These are phyloP conservation scores for Tolypocladium inflatum DNA, from an alignment of 2,329 filamentous ascomycete genomes.

Conservation along the genomic window DNA sequence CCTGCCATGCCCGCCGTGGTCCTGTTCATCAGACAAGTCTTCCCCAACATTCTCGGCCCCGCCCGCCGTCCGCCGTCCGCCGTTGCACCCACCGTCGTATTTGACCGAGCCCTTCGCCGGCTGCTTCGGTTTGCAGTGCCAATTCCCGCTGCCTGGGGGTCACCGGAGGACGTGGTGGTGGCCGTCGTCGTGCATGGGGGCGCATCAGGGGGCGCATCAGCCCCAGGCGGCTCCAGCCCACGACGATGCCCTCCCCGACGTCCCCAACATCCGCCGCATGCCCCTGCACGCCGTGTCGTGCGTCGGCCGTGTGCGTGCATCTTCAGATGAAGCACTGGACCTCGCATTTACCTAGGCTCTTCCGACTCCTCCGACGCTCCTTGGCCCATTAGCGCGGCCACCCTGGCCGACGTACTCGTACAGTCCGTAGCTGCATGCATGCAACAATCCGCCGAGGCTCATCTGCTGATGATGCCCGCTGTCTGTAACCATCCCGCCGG, in stretches of 20 bases:
- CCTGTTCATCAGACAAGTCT: not conserved
- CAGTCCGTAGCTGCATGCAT: not conserved
- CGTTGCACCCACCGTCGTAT: not conserved
- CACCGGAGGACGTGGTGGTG: not conserved
- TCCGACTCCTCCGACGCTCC: not conserved
- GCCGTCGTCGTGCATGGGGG: not conserved
- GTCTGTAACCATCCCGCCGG: not conserved
- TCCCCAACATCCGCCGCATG: not conserved
- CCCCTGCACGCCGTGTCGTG: not conserved
- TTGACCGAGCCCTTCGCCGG: not conserved
- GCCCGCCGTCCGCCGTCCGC: not conserved
- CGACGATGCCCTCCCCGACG: not conserved
- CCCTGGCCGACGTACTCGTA: not conserved
- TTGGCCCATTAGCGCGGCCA: not conserved
- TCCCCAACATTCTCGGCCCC: not conserved
- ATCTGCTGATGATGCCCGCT: not conserved
- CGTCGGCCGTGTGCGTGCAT: not conserved
- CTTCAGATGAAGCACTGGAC: not conserved
- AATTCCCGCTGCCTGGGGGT: not conserved
- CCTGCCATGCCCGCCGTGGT: not conserved
- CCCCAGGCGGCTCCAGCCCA: not conserved
- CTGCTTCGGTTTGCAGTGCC: not conserved
- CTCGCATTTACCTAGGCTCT: not conserved
- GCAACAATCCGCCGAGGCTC: not conserved
- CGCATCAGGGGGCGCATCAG: not conserved